A percentile compares a stretch with the other conserved stretches of the same genome.
These are phyloP conservation scores for Teunomyces stri DNA, from an alignment of 805 yeast species.

Conservation along the genomic window DNA sequence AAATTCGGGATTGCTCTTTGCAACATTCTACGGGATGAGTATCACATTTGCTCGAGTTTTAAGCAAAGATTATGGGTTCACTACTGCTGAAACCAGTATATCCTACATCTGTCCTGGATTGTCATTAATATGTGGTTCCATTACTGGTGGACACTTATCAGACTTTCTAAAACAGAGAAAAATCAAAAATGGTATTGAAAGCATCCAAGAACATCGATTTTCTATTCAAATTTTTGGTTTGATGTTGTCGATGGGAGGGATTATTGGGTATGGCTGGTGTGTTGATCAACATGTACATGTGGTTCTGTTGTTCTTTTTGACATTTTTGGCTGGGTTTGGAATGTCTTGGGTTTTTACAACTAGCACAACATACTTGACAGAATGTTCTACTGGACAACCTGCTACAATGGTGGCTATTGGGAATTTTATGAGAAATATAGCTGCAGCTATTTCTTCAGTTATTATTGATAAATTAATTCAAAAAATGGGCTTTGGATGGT, in stretches of 20 bases:
- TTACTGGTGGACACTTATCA: conserved; percentile 48
- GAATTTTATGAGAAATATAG: conserved; percentile 50
- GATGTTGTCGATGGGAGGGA: conserved; percentile 40
- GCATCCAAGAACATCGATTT: conserved; percentile 49
- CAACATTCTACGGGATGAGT: conserved; percentile 52
- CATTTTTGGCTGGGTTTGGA: conserved; percentile 50
- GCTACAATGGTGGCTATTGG: conserved; percentile 55
- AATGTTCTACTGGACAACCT: conserved; percentile 47
- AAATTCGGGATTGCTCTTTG: conserved; percentile 50
- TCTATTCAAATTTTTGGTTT: conserved; percentile 45
- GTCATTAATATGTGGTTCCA: conserved; percentile 48
- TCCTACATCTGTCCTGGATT: conserved; percentile 54
- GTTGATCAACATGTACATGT: conserved; percentile 37
- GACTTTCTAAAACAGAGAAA: conserved; percentile 34
- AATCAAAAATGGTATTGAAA: conserved; percentile 21
- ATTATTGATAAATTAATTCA: conserved; percentile 33
- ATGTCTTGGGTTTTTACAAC: conserved; percentile 56
- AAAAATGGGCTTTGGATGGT: conserved; percentile 52
- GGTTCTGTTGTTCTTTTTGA: conserved; percentile 39
- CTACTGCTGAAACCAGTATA: conserved; percentile 36
- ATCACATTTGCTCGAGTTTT: conserved; percentile 47
- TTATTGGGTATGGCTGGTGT: conserved; percentile 55
- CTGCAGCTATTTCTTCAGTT: conserved; percentile 54
- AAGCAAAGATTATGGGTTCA: conserved; percentile 34
- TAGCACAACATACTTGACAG: conserved; percentile 53